Evolutionary conservation across 2,329 filamentous ascomycete genomes (phyloP).

Genomic region (Sclerotinia trifoliorum): DNA sequence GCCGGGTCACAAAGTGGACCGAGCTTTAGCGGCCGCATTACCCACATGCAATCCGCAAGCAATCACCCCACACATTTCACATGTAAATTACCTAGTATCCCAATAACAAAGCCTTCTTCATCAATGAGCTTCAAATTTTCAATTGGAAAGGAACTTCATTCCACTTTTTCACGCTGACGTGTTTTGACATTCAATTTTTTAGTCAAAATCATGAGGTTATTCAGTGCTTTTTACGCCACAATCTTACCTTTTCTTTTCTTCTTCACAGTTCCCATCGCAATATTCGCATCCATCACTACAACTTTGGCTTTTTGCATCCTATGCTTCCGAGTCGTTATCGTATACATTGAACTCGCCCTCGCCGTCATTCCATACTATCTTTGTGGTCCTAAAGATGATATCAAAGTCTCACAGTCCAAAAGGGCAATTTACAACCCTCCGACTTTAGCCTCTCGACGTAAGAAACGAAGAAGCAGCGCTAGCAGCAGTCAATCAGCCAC

Average conservation of each 20-base stretch:
- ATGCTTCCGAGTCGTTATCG: constrained; percentile 57
- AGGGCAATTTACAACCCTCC: constrained; percentile 15
- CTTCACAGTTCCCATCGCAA: constrained; percentile 60
- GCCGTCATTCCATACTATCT: constrained; percentile 58
- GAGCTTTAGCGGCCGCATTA: constrained; percentile 7
- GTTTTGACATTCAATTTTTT: background rate
- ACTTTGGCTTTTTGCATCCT: constrained; percentile 60
- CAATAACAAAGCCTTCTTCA: constrained; percentile 5
- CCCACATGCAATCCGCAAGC: background rate
- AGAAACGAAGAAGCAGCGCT: constrained; percentile 34
- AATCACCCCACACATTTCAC: constrained; percentile 14
- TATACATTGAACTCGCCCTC: constrained; percentile 62
- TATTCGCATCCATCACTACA: constrained; percentile 64
- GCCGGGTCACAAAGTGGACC: background rate
- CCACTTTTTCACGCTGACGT: background rate
- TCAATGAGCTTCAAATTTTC: background rate
- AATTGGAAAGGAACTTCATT: background rate
- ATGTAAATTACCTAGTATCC: constrained; percentile 4
- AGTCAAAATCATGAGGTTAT: constrained; percentile 47
- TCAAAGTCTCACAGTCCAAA: constrained; percentile 2
- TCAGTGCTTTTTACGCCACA: constrained; percentile 56
- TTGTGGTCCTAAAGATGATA: constrained; percentile 31
- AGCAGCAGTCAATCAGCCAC: constrained; percentile 35
- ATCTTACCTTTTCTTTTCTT: constrained; percentile 62
- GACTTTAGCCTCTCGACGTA: constrained; percentile 20